Evolutionary conservation across 2,329 filamentous ascomycete genomes (phyloP), one percentile per base, ranked within the genome.

Genomic region (Fusarium domesticum): DNA sequence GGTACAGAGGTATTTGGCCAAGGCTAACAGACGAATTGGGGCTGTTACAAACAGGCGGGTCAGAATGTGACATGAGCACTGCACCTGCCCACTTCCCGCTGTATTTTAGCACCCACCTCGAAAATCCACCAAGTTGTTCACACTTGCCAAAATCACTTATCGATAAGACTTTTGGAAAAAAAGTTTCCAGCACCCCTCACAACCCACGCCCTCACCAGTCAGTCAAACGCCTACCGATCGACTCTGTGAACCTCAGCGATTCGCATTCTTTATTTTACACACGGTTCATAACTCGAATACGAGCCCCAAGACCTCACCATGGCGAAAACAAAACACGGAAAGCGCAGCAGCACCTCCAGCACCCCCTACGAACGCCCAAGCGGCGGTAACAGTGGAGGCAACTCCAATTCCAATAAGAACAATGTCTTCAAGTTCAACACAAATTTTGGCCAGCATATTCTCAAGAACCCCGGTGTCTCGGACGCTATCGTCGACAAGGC

Each of bases 391-490:
- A 47, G 48, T 25, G 48, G 51, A 4, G 42, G 43, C 46, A 48
- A 54, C 39, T 44, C 45, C 36, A 50, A 45, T 43, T 42, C 54
- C n/a, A 55, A 48, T 45, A 74, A 74, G 62, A 90, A 95, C 72
- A 91, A 88, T 60, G 89, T 96, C 69, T 97, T 97, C 81, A 95
- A 95, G 67, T 95, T 96, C 82, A 96, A 95, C 75, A 93, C 87
- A 58, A 76, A 92, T 66, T 81, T 93, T 55, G 90, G 92, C 59
- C 76, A 80, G 64, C 89, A 97, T 68, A 93, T 98, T 50, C 78
- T 97, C 54, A 96, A 96, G 68, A 95, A 95, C 67, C 88, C 88
- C 2, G 87, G 87, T 60, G 86, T 95, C 37, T 86, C 87, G 5
- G 83, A 87, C 63, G 83, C 83, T 39, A 92, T 73, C 44, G 69